These are phyloP conservation scores for Choanephora cucurbitarum DNA, from an alignment of 371 early-diverging fungal genomes.

Conservation along the genomic window DNA sequence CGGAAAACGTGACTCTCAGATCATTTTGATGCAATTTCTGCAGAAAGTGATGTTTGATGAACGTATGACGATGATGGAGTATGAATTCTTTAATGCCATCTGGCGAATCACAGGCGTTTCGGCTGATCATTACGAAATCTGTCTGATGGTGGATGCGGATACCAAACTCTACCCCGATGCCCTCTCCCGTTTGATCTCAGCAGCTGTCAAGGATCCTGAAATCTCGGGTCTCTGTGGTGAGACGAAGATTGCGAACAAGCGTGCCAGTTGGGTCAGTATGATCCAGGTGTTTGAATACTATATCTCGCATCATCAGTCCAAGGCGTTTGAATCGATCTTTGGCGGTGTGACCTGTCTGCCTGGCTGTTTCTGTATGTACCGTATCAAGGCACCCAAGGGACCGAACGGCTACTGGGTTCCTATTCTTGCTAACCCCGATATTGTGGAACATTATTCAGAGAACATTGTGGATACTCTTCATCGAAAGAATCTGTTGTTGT, in stretches of 20 bases:
- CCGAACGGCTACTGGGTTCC: constrained; percentile 82
- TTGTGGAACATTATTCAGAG: constrained; percentile 95
- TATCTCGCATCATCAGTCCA: constrained; percentile 91
- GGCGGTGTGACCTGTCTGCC: constrained; percentile 97
- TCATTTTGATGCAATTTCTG: constrained; percentile 97
- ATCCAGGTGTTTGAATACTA: constrained; percentile 83
- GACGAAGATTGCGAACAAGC: constrained; percentile 88
- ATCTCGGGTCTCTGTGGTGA: constrained; percentile 88
- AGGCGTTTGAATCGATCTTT: constrained; percentile 95
- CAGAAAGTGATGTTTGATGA: constrained; percentile 94
- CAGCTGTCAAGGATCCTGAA: constrained; percentile 70
- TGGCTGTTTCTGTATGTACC: constrained; percentile 97
- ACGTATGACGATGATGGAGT: constrained; percentile 94
- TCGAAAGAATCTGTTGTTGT: constrained; percentile 95
- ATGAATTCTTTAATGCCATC: constrained; percentile 92
- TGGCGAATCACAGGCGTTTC: constrained; percentile 81
- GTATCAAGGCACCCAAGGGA: constrained; percentile 83
- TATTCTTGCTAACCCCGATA: constrained; percentile 90
- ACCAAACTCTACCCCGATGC: constrained; percentile 86
- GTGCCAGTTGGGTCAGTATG: constrained; percentile 84
- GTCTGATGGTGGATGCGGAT: constrained; percentile 98
- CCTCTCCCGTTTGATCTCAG: constrained; percentile 67
- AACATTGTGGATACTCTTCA: constrained; percentile 98
- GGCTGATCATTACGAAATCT: constrained; percentile 85
- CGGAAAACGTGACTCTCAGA: constrained; percentile 99